phyloP scores from a whole-genome alignment of 208 protist genomes.

The Wallacemonas sp. region DNA sequence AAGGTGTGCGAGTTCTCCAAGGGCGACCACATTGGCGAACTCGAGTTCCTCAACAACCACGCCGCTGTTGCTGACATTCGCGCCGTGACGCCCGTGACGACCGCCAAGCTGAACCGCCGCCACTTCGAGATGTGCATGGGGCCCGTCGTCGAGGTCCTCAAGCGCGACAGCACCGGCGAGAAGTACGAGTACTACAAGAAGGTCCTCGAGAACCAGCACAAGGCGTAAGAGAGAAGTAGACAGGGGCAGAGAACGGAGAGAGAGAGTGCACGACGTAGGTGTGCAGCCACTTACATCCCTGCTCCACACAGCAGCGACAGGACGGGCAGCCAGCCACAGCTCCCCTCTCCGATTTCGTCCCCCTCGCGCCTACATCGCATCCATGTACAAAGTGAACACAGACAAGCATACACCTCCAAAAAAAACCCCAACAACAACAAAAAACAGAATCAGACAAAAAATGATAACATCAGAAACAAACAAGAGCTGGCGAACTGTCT shows the following conservation, averaged over 20 bases:
- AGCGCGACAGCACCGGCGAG: constrained; percentile 62
- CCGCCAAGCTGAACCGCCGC: constrained; percentile 88
- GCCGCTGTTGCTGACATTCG: constrained; percentile 81
- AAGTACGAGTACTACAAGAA: constrained; percentile 94
- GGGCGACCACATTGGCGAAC: constrained; percentile 88
- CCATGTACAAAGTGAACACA: too few species aligned
- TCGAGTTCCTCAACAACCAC: constrained; percentile 92
- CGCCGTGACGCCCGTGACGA: constrained; percentile 75
- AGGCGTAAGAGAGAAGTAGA: constrained; percentile 13
- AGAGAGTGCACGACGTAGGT: too few species aligned
- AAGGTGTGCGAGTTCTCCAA: constrained; percentile 84
- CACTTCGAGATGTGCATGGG: constrained; percentile 94
- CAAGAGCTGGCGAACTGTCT: too few species aligned
- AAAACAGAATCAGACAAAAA: too few species aligned
- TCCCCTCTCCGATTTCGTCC: too few species aligned
- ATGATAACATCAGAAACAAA: too few species aligned
- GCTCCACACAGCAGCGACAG: too few species aligned
- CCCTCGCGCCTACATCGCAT: too few species aligned
- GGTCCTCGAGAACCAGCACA: constrained; percentile 57
- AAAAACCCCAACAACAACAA: too few species aligned
- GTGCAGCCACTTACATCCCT: too few species aligned
- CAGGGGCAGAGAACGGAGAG: not conserved
- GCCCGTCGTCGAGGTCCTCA: constrained; percentile 88
- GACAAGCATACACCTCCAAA: too few species aligned
- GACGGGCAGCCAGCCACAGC: too few species aligned